Conservation (phyloP, 257 asterid species). For the Gentiana straminea region DNA sequence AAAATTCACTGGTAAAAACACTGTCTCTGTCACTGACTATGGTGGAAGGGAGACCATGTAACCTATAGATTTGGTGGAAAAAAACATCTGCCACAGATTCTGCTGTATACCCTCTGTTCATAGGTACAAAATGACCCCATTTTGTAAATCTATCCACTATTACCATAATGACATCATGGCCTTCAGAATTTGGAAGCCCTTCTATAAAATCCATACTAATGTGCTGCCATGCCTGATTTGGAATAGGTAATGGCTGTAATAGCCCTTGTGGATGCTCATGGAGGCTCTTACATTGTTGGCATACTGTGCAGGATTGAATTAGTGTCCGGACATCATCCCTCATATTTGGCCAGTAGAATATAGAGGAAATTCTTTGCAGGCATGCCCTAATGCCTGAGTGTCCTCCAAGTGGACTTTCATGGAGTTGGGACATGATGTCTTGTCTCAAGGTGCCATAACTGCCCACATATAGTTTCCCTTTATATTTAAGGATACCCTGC, state of each 20-base stretch:
- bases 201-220: background rate
- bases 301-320: background rate
- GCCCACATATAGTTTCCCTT: background rate
- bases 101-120: constrained; percentile 1
- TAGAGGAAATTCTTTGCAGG: no score
- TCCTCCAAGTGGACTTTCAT: no score
- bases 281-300: background rate
- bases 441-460: background rate
- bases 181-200: background rate
- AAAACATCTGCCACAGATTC: background rate
- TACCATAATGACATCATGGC: background rate
- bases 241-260: background rate
- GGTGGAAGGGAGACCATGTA: background rate
- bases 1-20: constrained; percentile 1
- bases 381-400: no score
- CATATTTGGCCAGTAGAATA: no score
- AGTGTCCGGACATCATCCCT: background rate
- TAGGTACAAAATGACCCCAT: background rate
- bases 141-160: background rate
- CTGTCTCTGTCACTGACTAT: constrained; percentile 1
- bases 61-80: background rate
- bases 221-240: background rate
- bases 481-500: background rate
- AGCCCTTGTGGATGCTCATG: background rate
- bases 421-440: background rate